phyloP scores from a whole-genome alignment of 805 yeast species.

The Lipomyces yamanashiensis region DNA sequence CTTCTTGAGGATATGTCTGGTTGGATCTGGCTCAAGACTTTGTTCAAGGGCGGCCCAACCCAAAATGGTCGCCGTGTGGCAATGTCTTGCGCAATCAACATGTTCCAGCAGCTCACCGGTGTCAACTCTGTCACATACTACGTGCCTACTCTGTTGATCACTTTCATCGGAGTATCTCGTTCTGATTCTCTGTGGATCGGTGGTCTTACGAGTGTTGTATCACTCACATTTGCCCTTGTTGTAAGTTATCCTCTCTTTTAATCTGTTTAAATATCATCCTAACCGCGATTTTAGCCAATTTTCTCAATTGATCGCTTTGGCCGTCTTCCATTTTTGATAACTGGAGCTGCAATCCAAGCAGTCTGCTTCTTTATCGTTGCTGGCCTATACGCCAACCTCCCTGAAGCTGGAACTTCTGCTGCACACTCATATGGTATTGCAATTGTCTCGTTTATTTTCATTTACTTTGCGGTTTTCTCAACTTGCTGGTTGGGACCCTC shows the following conservation, averaged over 20 bases:
- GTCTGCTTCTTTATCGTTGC: slow-evolving; percentile 25
- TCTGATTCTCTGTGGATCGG: slow-evolving; percentile 29
- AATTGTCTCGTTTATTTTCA: slow-evolving; percentile 50
- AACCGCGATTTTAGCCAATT: slow-evolving; percentile 10
- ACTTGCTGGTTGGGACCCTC: slow-evolving; percentile 54
- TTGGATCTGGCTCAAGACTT: slow-evolving; percentile 23
- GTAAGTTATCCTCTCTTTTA: background rate
- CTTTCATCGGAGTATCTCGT: slow-evolving; percentile 27
- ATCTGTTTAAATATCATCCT: background rate
- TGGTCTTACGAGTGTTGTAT: slow-evolving; percentile 26
- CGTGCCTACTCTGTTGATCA: slow-evolving; percentile 77
- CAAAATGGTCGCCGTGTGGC: slow-evolving; percentile 47
- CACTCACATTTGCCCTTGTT: slow-evolving; percentile 22
- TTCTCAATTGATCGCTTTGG: slow-evolving; percentile 25
- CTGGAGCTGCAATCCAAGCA: slow-evolving; percentile 24
- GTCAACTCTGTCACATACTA: slow-evolving; percentile 96
- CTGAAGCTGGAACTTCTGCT: slow-evolving; percentile 12
- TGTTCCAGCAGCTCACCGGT: slow-evolving; percentile 91
- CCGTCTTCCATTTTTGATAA: slow-evolving; percentile 26
- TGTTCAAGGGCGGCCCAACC: slow-evolving; percentile 27
- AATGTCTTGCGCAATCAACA: slow-evolving; percentile 52
- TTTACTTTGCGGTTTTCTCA: slow-evolving; percentile 53
- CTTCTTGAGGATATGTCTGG: slow-evolving; percentile 24
- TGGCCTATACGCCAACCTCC: slow-evolving; percentile 23
- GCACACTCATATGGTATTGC: slow-evolving; percentile 33